Conservation (phyloP, 2,329 filamentous ascomycete genomes). For the Phoma herbarum region DNA sequence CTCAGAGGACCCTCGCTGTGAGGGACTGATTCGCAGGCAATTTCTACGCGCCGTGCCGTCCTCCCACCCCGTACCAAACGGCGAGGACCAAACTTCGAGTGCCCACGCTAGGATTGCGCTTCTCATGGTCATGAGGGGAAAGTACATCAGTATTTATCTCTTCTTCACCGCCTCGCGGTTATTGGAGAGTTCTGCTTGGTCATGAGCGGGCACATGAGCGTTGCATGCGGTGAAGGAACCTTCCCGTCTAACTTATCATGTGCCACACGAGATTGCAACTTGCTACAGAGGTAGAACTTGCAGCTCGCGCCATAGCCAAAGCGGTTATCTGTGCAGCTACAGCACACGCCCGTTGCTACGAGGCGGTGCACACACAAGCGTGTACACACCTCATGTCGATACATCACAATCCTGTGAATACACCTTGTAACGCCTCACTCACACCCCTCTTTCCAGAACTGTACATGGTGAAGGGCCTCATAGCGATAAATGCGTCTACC, state of each 20-base stretch:
- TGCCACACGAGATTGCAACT: background rate
- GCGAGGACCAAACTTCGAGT: slow-evolving; percentile 22
- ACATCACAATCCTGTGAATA: background rate
- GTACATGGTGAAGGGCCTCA: background rate
- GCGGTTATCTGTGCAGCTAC: slow-evolving; percentile 2
- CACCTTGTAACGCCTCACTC: background rate
- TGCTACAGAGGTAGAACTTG: background rate
- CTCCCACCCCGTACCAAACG: slow-evolving; percentile 36
- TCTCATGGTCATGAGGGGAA: background rate
- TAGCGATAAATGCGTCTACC: background rate
- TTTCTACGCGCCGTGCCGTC: slow-evolving; percentile 42
- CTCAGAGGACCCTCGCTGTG: slow-evolving; percentile 20
- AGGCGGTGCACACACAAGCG: background rate
- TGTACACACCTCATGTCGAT: background rate
- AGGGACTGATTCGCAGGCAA: slow-evolving; percentile 39
- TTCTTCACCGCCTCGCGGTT: slow-evolving; percentile 26
- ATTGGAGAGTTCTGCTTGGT: slow-evolving; percentile 21
- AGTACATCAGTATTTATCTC: slow-evolving; percentile 4
- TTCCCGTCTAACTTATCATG: background rate
- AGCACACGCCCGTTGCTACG: slow-evolving; percentile 2
- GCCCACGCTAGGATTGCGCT: slow-evolving; percentile 2
- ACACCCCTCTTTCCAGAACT: background rate
- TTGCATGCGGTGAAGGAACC: background rate
- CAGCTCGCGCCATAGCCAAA: background rate
- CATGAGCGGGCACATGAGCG: background rate